Evolutionary conservation across 2,329 filamentous ascomycete species (phyloP).

Genomic region (Colletotrichum sp.): DNA sequence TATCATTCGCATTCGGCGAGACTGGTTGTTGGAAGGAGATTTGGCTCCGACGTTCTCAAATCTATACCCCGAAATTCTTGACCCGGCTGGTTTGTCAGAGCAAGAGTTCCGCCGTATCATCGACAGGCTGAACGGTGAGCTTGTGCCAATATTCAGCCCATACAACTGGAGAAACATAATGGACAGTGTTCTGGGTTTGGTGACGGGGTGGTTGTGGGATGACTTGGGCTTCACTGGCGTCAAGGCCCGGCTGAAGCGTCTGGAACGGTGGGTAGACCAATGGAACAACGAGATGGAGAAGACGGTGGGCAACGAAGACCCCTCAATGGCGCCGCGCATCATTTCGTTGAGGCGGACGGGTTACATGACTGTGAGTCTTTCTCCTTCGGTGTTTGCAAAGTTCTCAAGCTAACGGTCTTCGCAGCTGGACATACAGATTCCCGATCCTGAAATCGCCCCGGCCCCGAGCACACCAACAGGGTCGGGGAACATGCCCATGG

Average conservation of each 20-base stretch:
- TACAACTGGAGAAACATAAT: slow-evolving; percentile 78
- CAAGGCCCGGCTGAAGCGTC: slow-evolving; percentile 70
- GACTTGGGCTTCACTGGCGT: slow-evolving; percentile 79
- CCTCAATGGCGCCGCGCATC: slow-evolving; percentile 67
- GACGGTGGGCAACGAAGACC: slow-evolving; percentile 54
- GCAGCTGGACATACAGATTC: slow-evolving; percentile 81
- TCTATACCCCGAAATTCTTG: slow-evolving; percentile 93
- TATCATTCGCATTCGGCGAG: slow-evolving; percentile 88
- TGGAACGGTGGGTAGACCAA: slow-evolving; percentile 83
- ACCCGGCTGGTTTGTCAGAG: slow-evolving; percentile 81
- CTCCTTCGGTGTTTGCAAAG: not conserved
- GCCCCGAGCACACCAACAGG: slow-evolving; percentile 45
- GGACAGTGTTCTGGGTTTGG: slow-evolving; percentile 78
- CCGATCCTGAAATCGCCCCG: slow-evolving; percentile 73
- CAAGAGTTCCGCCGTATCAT: slow-evolving; percentile 85
- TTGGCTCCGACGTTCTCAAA: slow-evolving; percentile 93
- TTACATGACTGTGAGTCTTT: slow-evolving; percentile 76
- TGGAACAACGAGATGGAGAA: slow-evolving; percentile 82
- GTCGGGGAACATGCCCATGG: slow-evolving; percentile 12
- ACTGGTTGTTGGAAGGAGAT: slow-evolving; percentile 91
- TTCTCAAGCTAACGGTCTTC: slow-evolving; percentile 26
- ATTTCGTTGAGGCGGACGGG: slow-evolving; percentile 82
- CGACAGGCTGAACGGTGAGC: slow-evolving; percentile 78
- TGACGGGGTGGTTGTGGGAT: slow-evolving; percentile 96
- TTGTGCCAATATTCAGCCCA: slow-evolving; percentile 81